phyloP scores from a whole-genome alignment of 352 stramenopile genomes.

The Globisporangium carolinianum region DNA sequence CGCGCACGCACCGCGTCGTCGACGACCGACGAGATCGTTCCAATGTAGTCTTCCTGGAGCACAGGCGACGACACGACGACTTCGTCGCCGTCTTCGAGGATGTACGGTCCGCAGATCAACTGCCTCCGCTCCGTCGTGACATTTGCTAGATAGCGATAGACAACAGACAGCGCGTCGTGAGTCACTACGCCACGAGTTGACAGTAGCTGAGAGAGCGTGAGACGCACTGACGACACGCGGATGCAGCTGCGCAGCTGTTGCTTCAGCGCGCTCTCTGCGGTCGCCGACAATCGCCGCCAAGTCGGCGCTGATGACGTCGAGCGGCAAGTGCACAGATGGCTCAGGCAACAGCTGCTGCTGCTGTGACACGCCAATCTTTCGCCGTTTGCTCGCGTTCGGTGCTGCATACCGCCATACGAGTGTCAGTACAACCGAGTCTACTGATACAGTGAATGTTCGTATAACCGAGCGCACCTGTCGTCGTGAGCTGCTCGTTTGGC shows the following conservation, averaged over 20 bases:
- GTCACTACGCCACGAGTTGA: background rate
- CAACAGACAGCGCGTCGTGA: no score
- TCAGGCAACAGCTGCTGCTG: slow-evolving; percentile 20
- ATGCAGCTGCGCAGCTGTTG: slow-evolving; percentile 17
- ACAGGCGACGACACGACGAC: slow-evolving; percentile 58
- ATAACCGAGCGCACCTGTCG: slow-evolving; percentile 1
- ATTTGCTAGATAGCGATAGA: no score
- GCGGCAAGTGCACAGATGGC: slow-evolving; percentile 38
- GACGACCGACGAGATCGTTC: slow-evolving; percentile 66
- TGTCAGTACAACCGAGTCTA: background rate
- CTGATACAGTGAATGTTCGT: no score
- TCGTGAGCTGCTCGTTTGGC: slow-evolving; percentile 5
- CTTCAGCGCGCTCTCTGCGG: slow-evolving; percentile 22
- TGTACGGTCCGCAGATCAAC: slow-evolving; percentile 58
- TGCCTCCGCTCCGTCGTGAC: slow-evolving; percentile 47
- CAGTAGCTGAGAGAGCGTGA: slow-evolving; percentile 3
- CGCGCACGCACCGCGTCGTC: slow-evolving; percentile 40
- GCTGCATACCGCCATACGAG: background rate
- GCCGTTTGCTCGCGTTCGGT: slow-evolving; percentile 29
- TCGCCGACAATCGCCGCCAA: slow-evolving; percentile 43
- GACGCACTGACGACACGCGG: slow-evolving; percentile 19
- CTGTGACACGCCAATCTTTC: slow-evolving; percentile 19
- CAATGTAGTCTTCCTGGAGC: slow-evolving; percentile 67
- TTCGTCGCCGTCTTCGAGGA: slow-evolving; percentile 80
- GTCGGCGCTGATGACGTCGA: slow-evolving; percentile 51